Evolutionary conservation across 2,329 filamentous ascomycete genomes (phyloP), one percentile per base, ranked within the genome.

Genomic region (Mycocentrospora acerina): DNA sequence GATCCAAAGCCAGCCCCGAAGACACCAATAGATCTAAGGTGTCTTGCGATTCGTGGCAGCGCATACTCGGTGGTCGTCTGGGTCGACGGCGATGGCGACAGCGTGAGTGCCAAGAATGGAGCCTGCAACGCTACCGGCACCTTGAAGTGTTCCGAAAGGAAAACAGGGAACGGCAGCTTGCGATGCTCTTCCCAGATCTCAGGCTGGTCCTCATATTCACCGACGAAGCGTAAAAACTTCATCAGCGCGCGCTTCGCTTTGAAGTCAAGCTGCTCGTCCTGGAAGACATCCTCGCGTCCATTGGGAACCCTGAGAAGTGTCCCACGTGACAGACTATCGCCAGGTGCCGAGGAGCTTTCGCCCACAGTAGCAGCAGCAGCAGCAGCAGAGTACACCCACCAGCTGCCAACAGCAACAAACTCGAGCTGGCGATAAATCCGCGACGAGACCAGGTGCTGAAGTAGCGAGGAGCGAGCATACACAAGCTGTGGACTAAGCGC

Each of bases 151-250:
- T 66, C 65, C 37, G 71, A 71, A 28, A 86, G 73, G 54, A 87
- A 88, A 4, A 71, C 65, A 2, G 74, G 65, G 32, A 91, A 77
- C 0, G 77, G 71, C 35, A 69, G 67, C 10, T 74, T 65, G 18
- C 81, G 78, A 35, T 80, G 72, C 2, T 71, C 57, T 43, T 81
- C 68, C 85, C 85, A 89, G 3, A 74, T 54, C 35, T 77, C 77
- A 33, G 55, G 65, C 58, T 80, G 79, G 15, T 77, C 79, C 51
- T 86, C 80, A 56, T 84, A 85, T 54, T 89, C 80, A 43, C 83
- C 74, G 36, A 95, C 85, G 62, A 93, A 91, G 65, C 91, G 90
- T 58, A 97, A 77, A 57, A 96, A 94, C 67, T 94, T 95, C 85
- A 96, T 95, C 57, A 97, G 70, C 8, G 80, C 79, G 37, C 91